Conservation (phyloP, 2,329 filamentous ascomycete genomes). For the Aureobasidium sp. region DNA sequence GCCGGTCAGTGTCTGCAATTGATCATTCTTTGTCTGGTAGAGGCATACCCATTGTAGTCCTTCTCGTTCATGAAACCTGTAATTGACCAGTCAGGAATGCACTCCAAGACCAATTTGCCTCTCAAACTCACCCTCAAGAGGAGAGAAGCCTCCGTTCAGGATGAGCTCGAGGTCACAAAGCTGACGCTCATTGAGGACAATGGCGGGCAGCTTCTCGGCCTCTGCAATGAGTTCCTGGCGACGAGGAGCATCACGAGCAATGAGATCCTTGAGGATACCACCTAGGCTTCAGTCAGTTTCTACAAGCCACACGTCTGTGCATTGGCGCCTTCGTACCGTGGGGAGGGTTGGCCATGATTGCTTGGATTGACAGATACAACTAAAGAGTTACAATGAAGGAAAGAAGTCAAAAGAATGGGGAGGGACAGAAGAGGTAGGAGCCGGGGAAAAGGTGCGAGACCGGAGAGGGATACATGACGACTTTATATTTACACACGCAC, state of each 20-base stretch:
- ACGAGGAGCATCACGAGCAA: slow-evolving; percentile 82
- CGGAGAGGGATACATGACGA: neutral
- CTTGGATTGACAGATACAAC: neutral
- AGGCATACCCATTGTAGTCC: slow-evolving; percentile 80
- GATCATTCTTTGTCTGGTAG: neutral
- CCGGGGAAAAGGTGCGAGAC: slow-evolving; percentile 9
- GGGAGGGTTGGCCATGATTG: slow-evolving; percentile 42
- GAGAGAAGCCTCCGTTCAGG: slow-evolving; percentile 95
- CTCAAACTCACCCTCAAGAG: slow-evolving; percentile 72
- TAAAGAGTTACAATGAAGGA: neutral
- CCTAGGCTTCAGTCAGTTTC: slow-evolving; percentile 39
- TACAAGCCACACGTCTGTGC: slow-evolving; percentile 1
- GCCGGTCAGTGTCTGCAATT: slow-evolving; percentile 22
- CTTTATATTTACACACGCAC: slow-evolving; percentile 3
- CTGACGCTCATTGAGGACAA: slow-evolving; percentile 84
- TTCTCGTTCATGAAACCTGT: slow-evolving; percentile 93
- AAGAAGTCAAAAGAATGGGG: slow-evolving; percentile 3
- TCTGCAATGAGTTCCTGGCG: slow-evolving; percentile 72
- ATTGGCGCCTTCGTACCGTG: slow-evolving; percentile 31
- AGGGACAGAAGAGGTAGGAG: neutral
- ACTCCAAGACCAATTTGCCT: slow-evolving; percentile 12
- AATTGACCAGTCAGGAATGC: neutral
- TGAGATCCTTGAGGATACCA: slow-evolving; percentile 94
- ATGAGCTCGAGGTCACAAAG: slow-evolving; percentile 97
- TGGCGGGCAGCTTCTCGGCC: slow-evolving; percentile 76